Base-by-base conservation (phyloP, 441 rosid genomes). In the Gossypium trilobum region DNA sequence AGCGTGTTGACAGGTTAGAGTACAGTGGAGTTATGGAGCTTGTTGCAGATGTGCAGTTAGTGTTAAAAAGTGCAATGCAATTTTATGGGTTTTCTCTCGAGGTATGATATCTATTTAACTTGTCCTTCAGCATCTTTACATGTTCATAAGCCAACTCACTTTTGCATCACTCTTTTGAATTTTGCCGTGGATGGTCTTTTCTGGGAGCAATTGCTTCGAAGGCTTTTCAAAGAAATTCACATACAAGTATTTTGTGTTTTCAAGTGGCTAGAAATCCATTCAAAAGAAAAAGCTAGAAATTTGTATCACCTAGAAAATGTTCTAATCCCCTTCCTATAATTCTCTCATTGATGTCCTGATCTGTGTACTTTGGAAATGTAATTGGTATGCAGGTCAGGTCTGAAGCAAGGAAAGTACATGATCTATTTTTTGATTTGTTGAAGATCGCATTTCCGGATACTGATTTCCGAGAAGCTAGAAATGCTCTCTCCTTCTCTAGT, bases 331-430 rank as follows among this genome's bases (percentile, higher is more conserved):
- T 48, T 31, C 75, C 5, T 19, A 16, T 22, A 23, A 46, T 46
- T 4, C 19, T 42, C 52, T 36, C 19, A 2, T 56, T 5, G 25
- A 59, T 25, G 50, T 44, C 68, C 42, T 16, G 16, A 39, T 58
- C 0, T 59, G 3, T 58, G 19, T 71, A 27, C 25, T 5, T 39
- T 52, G 23, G 13, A 64, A 52, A 51, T 58, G 66, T 59, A 39
- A 48, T 75, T 65, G 22, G 51, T 14, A 65, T 66, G 78, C 92
- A 95, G 99, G 97, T 93, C 69, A 85, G 96, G 74, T 83, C 96
- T 56, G 99, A 95, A 85, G 99, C 95, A 59, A 87, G 87, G 77
- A 95, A 93, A 81, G 98, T 95, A 33, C 99, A 95, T 58, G 95
- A 91, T 84, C 91, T 95, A 71, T 91, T 95, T 84, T 95, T 95